Evolutionary conservation across 495 filamentous ascomycete genomes (phyloP), one percentile per base, ranked within the genome.

Genomic region (Penicillium waksmanii): DNA sequence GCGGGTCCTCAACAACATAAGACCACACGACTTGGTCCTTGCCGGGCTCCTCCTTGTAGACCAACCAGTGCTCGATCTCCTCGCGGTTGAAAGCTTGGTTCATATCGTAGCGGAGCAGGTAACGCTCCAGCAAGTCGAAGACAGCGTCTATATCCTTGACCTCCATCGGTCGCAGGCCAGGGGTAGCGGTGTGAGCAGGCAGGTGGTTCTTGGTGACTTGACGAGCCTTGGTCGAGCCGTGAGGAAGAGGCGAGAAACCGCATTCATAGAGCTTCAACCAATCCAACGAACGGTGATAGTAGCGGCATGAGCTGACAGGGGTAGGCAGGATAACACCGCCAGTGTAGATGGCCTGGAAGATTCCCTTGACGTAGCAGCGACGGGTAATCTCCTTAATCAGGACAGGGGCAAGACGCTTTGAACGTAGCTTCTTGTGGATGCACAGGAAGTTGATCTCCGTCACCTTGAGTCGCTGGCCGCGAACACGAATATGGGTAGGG

Each of bases 391-490:
- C 95, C 70, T 97, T 96, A 77, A 98, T 98, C 42, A 98, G 84
- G 4, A 96, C 89, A 0, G 95, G 95, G 0, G 95, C 84, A 40
- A 98, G 83, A 11, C 96, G 87, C 75, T 98, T 97, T 13, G 88
- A 86, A 43, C 96, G 90, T 9, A 98, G 86, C 75, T 97, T 98
- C 81, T 97, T 98, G 82, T 98, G 96, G 61, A 98, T 86, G 71
- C 92, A 96, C 53, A 98, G 89, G 80, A 96, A 98, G 77, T 98
- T 98, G 76, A 98, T 93, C 71, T 98, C 95, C 34, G 89, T 93
- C 55, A 87, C 86, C 53, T 86, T 86, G 63, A 98, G 72, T 48
- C 82, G 75, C 50, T 89, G 89, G 48, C 86, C 79, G 27, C 93
- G 90, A 19, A 98, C 88, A 50, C 89, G 90, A 27, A 98, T 75